These are phyloP conservation scores for Moniliella sp. DNA, from an alignment of 1,284 basidiomycete species.

Conservation along the genomic window DNA sequence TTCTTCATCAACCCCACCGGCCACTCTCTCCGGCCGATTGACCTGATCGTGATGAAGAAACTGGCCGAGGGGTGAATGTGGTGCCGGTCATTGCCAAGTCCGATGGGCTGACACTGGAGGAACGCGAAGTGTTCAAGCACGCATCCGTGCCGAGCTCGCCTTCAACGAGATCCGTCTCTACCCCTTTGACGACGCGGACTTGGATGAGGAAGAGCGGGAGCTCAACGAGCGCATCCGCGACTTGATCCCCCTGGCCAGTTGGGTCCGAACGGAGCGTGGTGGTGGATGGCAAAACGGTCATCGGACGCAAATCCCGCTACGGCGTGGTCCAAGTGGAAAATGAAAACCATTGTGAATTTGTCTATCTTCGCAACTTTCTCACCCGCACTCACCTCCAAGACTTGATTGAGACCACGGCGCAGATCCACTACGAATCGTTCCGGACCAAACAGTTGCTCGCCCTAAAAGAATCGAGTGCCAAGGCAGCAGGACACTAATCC, in stretches of 20 bases:
- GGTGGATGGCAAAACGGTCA: slow-evolving; percentile 79
- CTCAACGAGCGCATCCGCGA: slow-evolving; percentile 75
- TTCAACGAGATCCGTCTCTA: slow-evolving; percentile 84
- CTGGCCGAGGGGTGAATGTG: slow-evolving; percentile 87
- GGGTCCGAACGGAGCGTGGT: slow-evolving; percentile 83
- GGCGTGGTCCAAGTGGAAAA: slow-evolving; percentile 87
- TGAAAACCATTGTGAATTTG: slow-evolving; percentile 88
- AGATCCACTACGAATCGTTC: slow-evolving; percentile 99
- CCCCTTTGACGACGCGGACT: slow-evolving; percentile 89
- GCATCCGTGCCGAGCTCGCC: slow-evolving; percentile 78
- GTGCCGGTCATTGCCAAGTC: slow-evolving; percentile 95
- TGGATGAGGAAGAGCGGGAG: slow-evolving; percentile 66
- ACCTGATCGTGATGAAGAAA: slow-evolving; percentile 97
- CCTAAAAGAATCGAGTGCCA: slow-evolving; percentile 50
- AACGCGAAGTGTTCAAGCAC: slow-evolving; percentile 79
- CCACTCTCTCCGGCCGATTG: slow-evolving; percentile 42
- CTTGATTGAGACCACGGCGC: slow-evolving; percentile 89
- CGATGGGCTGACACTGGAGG: slow-evolving; percentile 77
- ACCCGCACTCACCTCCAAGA: slow-evolving; percentile 88
- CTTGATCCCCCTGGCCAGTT: slow-evolving; percentile 86
- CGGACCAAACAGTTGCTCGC: slow-evolving; percentile 85
- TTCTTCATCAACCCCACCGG: slow-evolving; percentile 56
- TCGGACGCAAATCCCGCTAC: slow-evolving; percentile 90
- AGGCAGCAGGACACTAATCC: too few species aligned
- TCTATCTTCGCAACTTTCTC: slow-evolving; percentile 86